These are phyloP conservation scores for Skeletonema costatum DNA, from an alignment of 108 stramenopile species.

Conservation along the genomic window DNA sequence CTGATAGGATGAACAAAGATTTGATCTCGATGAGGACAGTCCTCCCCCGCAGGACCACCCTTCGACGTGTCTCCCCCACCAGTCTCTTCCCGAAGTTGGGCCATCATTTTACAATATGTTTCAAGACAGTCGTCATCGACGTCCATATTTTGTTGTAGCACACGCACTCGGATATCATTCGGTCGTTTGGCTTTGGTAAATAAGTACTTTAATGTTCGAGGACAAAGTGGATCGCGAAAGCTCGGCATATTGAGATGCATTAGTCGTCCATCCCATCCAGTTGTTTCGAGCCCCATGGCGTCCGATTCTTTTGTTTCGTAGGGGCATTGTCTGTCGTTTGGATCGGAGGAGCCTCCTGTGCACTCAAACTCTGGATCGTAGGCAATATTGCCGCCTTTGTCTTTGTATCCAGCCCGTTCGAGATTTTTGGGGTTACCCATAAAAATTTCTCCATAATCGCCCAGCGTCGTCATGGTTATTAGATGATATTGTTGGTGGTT, in stretches of 20 bases:
- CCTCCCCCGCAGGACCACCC: constrained; percentile 38
- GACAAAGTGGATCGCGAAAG: constrained; percentile 73
- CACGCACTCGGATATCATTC: constrained; percentile 54
- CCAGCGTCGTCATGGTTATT: not conserved
- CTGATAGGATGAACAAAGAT: constrained; percentile 45
- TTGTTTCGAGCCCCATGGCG: constrained; percentile 11
- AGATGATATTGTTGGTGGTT: not conserved
- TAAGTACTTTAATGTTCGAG: constrained; percentile 66
- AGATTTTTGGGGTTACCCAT: constrained; percentile 34
- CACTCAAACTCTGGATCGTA: constrained; percentile 54
- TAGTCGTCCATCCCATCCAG: constrained; percentile 39
- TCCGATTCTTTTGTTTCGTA: constrained; percentile 1
- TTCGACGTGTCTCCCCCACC: constrained; percentile 35
- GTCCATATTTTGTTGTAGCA: constrained; percentile 68
- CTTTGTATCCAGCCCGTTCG: constrained; percentile 28
- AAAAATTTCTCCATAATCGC: constrained; percentile 33
- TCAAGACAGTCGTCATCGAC: constrained; percentile 49
- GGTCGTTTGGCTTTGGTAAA: constrained; percentile 66
- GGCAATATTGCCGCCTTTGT: constrained; percentile 36
- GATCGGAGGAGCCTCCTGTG: constrained; percentile 41
- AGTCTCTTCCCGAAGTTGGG: constrained; percentile 34
- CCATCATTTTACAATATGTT: constrained; percentile 61
- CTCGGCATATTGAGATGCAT: constrained; percentile 51
- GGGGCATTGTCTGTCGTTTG: constrained; percentile 31
- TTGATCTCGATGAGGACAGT: constrained; percentile 52